A percentile compares a stretch with the other conserved stretches of the same genome.
phyloP scores from a whole-genome alignment of 2,329 filamentous ascomycete species.

The Fusarium siculi region DNA sequence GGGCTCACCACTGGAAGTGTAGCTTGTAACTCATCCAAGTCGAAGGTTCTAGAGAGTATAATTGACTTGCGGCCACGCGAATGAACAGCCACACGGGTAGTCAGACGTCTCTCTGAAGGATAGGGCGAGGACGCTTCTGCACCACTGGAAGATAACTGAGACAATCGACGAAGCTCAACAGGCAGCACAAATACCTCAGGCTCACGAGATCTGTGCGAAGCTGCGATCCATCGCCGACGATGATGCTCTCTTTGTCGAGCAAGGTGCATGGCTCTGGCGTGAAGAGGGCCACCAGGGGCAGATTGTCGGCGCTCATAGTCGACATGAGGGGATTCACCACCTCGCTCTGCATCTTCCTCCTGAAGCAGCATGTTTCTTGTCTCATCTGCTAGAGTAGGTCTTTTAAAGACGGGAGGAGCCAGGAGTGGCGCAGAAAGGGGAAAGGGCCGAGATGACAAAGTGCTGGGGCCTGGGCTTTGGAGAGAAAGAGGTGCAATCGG shows the following conservation, averaged over 20 bases:
- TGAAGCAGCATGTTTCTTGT: slow-evolving; percentile 29
- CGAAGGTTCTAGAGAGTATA: slow-evolving; percentile 61
- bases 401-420: slow-evolving; percentile 7
- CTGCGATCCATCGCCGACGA: slow-evolving; percentile 29
- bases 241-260: slow-evolving; percentile 40
- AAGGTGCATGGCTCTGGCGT: slow-evolving; percentile 38
- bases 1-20: slow-evolving; percentile 54
- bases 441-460: slow-evolving; percentile 15
- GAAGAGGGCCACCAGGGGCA: slow-evolving; percentile 22
- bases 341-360: slow-evolving; percentile 7
- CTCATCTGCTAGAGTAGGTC: slow-evolving; percentile 36
- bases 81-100: slow-evolving; percentile 45
- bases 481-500: slow-evolving; percentile 28
- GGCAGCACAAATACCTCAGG: slow-evolving; percentile 44
- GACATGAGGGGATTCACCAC: background rate
- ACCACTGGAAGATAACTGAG: slow-evolving; percentile 20
- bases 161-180: slow-evolving; percentile 38
- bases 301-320: slow-evolving; percentile 35
- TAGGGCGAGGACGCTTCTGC: slow-evolving; percentile 22
- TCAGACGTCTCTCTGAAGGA: slow-evolving; percentile 34
- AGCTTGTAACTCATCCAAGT: slow-evolving; percentile 59
- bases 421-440: slow-evolving; percentile 39
- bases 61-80: slow-evolving; percentile 56
- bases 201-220: slow-evolving; percentile 23
- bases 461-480: slow-evolving; percentile 7